Conservation (phyloP, 805 yeast genomes). For the Kazachstania africana region DNA sequence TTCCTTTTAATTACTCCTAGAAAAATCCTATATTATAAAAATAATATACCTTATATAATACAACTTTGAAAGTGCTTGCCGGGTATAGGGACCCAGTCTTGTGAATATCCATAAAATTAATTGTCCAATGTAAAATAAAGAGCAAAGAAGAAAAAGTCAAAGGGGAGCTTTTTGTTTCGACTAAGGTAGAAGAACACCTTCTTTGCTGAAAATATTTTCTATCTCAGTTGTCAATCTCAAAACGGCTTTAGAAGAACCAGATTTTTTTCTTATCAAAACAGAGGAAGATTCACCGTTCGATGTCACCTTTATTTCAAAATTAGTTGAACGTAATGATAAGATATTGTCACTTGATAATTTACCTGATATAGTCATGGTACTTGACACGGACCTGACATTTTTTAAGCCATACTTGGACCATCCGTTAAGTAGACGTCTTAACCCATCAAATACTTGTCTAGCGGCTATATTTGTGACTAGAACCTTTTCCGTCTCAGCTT, state of each 20-base stretch:
- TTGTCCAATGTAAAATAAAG: too few species aligned
- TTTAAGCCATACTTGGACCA: conserved; percentile 67
- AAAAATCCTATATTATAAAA: too few species aligned
- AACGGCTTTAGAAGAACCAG: conserved; percentile 55
- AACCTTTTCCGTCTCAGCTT: neutral
- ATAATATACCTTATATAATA: too few species aligned
- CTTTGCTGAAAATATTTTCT: conserved; percentile 52
- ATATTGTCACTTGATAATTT: conserved; percentile 50
- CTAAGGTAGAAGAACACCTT: conserved; percentile 42
- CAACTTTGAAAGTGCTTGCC: too few species aligned
- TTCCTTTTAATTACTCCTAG: too few species aligned
- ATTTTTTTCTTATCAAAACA: conserved; percentile 46
- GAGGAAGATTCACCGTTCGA: conserved; percentile 39
- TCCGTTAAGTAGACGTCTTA: conserved; percentile 46
- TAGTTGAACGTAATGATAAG: conserved; percentile 50
- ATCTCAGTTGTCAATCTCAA: conserved; percentile 49
- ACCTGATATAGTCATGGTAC: conserved; percentile 41
- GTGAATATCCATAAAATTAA: too few species aligned
- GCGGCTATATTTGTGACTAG: conserved; percentile 25
- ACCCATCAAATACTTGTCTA: conserved; percentile 52
- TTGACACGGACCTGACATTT: conserved; percentile 36
- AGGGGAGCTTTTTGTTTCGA: too few species aligned
- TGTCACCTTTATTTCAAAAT: conserved; percentile 43
- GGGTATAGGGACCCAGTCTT: too few species aligned
- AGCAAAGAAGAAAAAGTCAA: too few species aligned